A percentile compares a stretch with the other conserved stretches of the same genome.
These are phyloP conservation scores for Eutrema yunnanense DNA, from an alignment of 345 rosid species.

Conservation along the genomic window DNA sequence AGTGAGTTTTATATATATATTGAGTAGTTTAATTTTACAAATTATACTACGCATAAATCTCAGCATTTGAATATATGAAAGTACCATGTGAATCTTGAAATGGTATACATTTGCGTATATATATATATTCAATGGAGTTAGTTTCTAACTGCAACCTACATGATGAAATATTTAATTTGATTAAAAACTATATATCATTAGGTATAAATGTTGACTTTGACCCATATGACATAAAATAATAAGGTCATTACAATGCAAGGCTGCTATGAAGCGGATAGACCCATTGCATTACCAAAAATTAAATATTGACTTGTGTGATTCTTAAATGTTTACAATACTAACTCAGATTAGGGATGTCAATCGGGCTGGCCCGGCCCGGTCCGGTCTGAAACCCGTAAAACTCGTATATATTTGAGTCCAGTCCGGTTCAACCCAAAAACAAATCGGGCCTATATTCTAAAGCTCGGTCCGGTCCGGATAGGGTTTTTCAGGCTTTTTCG, in stretches of 20 bases:
- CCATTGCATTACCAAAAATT: not conserved
- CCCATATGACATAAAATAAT: not conserved
- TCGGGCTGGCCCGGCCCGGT: too few relatives aligned
- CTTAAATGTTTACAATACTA: not conserved
- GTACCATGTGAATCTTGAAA: not conserved
- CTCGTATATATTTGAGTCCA: too few relatives aligned
- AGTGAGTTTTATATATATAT: too few relatives aligned
- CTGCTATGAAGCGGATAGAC: not conserved
- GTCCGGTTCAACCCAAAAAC: too few relatives aligned
- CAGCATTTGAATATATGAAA: not conserved
- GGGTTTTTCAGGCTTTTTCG: too few relatives aligned
- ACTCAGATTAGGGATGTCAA: not conserved
- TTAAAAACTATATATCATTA: not conserved
- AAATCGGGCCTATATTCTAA: too few relatives aligned
- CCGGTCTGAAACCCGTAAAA: too few relatives aligned
- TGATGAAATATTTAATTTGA: not conserved
- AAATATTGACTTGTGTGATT: not conserved
- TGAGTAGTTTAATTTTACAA: too few relatives aligned
- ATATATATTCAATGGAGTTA: not conserved
- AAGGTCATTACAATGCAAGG: not conserved
- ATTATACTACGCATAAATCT: not conserved
- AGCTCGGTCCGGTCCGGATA: too few relatives aligned
- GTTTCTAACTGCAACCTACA: not conserved
- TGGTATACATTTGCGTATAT: not conserved
- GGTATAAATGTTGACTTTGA: not conserved